Base-by-base conservation (phyloP, 371 early-diverging fungal species). In the Actinomucor elegans region DNA sequence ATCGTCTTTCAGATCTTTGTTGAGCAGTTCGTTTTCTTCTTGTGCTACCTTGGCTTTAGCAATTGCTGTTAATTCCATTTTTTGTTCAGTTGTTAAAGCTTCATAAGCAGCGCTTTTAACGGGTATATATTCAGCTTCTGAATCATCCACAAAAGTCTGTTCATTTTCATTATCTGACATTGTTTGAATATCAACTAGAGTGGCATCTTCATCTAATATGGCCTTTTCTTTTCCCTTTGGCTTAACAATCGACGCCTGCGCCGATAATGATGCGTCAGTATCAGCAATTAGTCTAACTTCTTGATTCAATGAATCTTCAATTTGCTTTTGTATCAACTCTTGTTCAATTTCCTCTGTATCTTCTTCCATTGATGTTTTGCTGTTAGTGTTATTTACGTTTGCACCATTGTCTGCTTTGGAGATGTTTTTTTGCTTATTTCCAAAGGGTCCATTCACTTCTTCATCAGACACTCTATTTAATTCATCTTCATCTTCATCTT, bases 31-130 rank as follows among this genome's bases (percentile, higher is more conserved):
- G 1, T 54, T 40, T 35, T 64, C 69, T 42, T 66, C 66, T 34
- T 64, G 55, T 3, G 45, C 69, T 2, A 58, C 61, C 10, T 59
- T 64, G 11, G 52, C 56, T 45, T 50, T 54, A 15, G 58, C 64
- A 4, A 50, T 28, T 0, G 38, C 29, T 4, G 48, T 32, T 5
- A 59, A 4, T 33, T 53, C 43, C 5, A 34, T 17, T 36, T 56
- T 48, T 24, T 52, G 48, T 24, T 61, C 56, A 5, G 21, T n/a
- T 4, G 61, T 14, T 3, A 61, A 29, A 11, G 17, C 4, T 1
- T 50, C 40, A 24, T 45, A 61, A 2, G 27, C 29, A 5, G 38
- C 33, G 12, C 47, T 18, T 28, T 47, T 58, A 15, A 48, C 12
- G 35, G 48, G 40, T 10, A 44, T 52, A 42, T 38, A 15, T 8